phyloP scores from a whole-genome alignment of 1,284 basidiomycete species.

The Puccinia triticina region DNA sequence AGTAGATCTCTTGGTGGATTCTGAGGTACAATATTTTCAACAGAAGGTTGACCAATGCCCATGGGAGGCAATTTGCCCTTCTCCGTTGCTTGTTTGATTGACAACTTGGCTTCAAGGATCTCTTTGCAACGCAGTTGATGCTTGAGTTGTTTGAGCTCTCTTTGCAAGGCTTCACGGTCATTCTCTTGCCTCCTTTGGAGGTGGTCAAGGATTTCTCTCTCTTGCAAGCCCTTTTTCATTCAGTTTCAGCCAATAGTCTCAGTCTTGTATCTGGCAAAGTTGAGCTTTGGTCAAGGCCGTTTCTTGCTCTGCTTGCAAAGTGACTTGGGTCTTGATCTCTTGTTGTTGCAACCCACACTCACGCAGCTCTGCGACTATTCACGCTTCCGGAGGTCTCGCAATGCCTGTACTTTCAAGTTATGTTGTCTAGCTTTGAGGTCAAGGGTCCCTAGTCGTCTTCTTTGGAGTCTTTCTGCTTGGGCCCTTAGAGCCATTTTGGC shows the following conservation, averaged over 20 bases:
- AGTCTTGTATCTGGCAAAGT: constrained; percentile 21
- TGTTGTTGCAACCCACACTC: constrained; percentile 42
- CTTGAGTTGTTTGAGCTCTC: constrained; percentile 25
- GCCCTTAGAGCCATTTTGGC: constrained; percentile 30
- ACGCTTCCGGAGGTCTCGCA: constrained; percentile 45
- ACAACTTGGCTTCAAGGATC: constrained; percentile 32
- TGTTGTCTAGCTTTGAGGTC: constrained; percentile 39
- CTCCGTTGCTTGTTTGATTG: constrained; percentile 34
- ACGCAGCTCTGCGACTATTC: constrained; percentile 24
- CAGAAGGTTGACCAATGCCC: constrained; percentile 39
- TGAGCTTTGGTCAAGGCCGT: constrained; percentile 24
- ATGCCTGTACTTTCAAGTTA: constrained; percentile 32
- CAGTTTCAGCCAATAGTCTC: constrained; percentile 32
- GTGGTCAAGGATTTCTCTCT: constrained; percentile 43
- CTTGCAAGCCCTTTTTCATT: constrained; percentile 48
- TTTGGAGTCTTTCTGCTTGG: constrained; percentile 45
- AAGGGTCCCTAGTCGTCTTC: constrained; percentile 30
- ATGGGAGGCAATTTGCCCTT: constrained; percentile 43
- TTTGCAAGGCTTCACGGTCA: constrained; percentile 35
- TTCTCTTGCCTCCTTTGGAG: constrained; percentile 40
- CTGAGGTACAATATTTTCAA: constrained; percentile 44
- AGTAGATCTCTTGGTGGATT: no score
- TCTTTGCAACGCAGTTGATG: constrained; percentile 27
- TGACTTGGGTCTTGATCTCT: constrained; percentile 41
- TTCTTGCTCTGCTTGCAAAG: constrained; percentile 25